These are phyloP conservation scores for Phyllosticta ampelicida DNA, from an alignment of 2,329 filamentous ascomycete genomes.

Conservation along the genomic window DNA sequence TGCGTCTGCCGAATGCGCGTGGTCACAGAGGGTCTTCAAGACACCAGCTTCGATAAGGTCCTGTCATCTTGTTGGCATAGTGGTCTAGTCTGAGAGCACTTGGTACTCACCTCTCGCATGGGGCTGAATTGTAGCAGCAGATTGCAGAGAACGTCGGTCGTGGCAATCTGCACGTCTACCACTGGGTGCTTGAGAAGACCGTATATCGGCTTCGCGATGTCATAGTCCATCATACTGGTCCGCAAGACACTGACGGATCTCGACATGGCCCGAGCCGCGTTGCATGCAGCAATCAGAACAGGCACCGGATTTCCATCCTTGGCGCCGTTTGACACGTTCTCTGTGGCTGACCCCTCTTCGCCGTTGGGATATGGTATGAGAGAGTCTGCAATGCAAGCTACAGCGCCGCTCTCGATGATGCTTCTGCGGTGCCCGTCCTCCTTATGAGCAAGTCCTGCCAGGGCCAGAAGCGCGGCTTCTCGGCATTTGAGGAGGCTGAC, in stretches of 20 bases:
- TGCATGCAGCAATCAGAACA: conserved; percentile 77
- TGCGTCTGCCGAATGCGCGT: conserved; percentile 72
- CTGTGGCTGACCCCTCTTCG: conserved; percentile 16
- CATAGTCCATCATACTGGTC: conserved; percentile 78
- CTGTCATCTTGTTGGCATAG: conserved; percentile 30
- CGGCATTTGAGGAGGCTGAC: conserved; percentile 64
- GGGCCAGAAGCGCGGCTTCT: conserved; percentile 63
- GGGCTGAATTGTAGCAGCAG: conserved; percentile 81
- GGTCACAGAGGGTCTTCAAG: conserved; percentile 66
- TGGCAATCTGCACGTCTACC: conserved; percentile 72
- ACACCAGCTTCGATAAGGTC: conserved; percentile 63
- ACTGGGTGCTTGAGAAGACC: conserved; percentile 63
- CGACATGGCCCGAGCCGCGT: conserved; percentile 68
- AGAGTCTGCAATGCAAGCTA: conserved; percentile 75
- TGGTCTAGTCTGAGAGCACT: conserved; percentile 9
- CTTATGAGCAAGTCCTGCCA: conserved; percentile 70
- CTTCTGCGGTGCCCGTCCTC: conserved; percentile 77
- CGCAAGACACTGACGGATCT: conserved; percentile 75
- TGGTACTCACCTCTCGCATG: conserved; percentile 65
- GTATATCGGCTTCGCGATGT: conserved; percentile 67
- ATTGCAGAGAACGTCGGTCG: conserved; percentile 76
- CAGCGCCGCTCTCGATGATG: conserved; percentile 70
- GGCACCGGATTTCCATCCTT: conserved; percentile 66
- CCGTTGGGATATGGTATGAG: conserved; percentile 45
- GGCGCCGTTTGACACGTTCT: conserved; percentile 18